Evolutionary conservation across 2,329 filamentous ascomycete species (phyloP).

Genomic region (Tolypocladium sp.): DNA sequence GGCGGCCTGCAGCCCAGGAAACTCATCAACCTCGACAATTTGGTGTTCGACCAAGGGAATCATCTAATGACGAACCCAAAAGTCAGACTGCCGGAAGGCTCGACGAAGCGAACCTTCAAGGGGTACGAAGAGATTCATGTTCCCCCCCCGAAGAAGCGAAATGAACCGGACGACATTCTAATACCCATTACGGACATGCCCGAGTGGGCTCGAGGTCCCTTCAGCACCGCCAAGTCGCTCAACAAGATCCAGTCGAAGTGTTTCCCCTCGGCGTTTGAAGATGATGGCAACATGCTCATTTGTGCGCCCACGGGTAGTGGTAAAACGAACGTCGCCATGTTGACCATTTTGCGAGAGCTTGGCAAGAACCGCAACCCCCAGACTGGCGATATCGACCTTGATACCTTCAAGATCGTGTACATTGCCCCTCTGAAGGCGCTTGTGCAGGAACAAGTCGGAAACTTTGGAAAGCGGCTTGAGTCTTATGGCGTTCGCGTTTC

Average conservation of each 20-base stretch:
- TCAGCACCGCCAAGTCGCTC: constrained; percentile 75
- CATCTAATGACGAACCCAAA: constrained; percentile 99
- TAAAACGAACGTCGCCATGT: constrained; percentile 98
- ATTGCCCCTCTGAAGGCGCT: constrained; percentile 93
- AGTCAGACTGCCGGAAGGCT: constrained; percentile 86
- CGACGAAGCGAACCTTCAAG: constrained; percentile 91
- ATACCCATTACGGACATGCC: constrained; percentile 83
- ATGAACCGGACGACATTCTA: constrained; percentile 68
- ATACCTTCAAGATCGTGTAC: constrained; percentile 97
- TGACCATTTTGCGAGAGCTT: constrained; percentile 91
- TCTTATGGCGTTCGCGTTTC: constrained; percentile 86
- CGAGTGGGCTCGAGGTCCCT: constrained; percentile 82
- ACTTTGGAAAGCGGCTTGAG: constrained; percentile 86
- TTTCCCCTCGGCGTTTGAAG: constrained; percentile 80
- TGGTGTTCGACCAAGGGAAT: constrained; percentile 95
- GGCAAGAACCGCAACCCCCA: constrained; percentile 85
- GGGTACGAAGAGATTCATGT: constrained; percentile 99
- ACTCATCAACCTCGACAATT: constrained; percentile 87
- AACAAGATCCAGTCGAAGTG: constrained; percentile 96
- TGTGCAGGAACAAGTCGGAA: constrained; percentile 96
- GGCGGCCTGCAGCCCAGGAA: constrained; percentile 81
- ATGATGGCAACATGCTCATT: constrained; percentile 95
- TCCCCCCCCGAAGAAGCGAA: constrained; percentile 80
- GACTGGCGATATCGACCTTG: constrained; percentile 89
- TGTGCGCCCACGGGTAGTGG: constrained; percentile 95